Evolutionary conservation across 768 basidiomycete genomes (phyloP), one percentile per base, ranked within the genome.

Genomic region (Lactifluus volemus): DNA sequence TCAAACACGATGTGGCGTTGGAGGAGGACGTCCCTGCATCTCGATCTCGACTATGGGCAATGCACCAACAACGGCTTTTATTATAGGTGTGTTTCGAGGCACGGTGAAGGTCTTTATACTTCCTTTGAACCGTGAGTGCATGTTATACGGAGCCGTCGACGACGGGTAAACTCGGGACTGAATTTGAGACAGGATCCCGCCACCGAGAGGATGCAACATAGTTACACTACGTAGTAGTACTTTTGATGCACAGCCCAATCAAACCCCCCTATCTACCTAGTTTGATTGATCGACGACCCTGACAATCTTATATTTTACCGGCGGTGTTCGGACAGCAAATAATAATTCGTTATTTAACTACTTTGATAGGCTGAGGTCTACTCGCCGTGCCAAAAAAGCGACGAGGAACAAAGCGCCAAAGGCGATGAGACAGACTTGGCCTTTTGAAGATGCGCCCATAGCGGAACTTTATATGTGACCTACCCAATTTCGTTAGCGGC

Each of bases 381-480:
- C 74, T 29, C 85, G 76, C 68, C 79, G 77, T 63, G 77, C 73
- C 32, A 68, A 71, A 64, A 77, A 71, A 48, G 73, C 77, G 58
- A 77, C 70, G 63, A 75, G 70, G 72, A 95, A 95, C 49, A 93
- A 61, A 48, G 78, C 76, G 55, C 89, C 73, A 72, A 88, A 83
- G 1, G 85, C 90, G 17, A 78, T 76, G 86, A 82, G 30, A 95
- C 91, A 11, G 86, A 83, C 32, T 90, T 57, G 1, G 92, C 91
- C 73, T 98, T 98, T 73, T 85, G 87, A 61, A 97, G 72, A 71
- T 92, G 88, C n/a, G 92, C 86, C 45, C 79, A 76, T 58, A 85
- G 67, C 11, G 92, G 84, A 47, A 96, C 87, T 67, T 81, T 85
- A 79, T 98, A 98, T 41, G 88, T 84, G 61, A 97, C 86, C 95